phyloP scores from a whole-genome alignment of 371 early-diverging fungal species.

The Catenaria anguillulae region DNA sequence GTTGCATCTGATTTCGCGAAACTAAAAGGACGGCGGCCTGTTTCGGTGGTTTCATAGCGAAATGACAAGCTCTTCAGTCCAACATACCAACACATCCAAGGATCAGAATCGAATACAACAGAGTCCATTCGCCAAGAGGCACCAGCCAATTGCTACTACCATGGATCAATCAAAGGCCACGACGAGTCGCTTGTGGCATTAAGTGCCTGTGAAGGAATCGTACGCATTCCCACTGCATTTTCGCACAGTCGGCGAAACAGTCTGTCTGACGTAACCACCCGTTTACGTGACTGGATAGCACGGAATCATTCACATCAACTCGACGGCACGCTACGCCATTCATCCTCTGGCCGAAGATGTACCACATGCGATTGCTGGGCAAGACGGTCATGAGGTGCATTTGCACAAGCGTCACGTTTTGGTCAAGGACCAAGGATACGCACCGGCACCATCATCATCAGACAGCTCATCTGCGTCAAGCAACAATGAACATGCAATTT shows the following conservation, averaged over 20 bases:
- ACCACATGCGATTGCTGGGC: background rate
- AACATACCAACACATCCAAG: background rate
- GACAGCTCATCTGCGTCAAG: no score
- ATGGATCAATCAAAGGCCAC: background rate
- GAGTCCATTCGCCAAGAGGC: background rate
- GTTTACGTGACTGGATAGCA: background rate
- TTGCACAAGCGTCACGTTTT: background rate
- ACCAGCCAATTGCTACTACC: background rate
- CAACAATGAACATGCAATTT: no score
- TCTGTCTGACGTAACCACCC: background rate
- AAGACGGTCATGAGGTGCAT: background rate
- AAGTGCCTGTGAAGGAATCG: constrained; percentile 7
- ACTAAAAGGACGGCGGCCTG: background rate
- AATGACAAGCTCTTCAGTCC: background rate
- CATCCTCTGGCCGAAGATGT: constrained; percentile 4
- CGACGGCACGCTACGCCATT: background rate
- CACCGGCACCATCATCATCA: background rate
- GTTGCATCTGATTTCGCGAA: no score
- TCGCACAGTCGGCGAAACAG: background rate
- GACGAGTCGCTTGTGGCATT: constrained; percentile 1
- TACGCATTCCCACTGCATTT: background rate
- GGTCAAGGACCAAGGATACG: background rate
- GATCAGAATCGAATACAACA: background rate
- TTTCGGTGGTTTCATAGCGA: background rate
- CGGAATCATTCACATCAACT: background rate